These are phyloP conservation scores for Spongispora temasekensis DNA, from an alignment of 1,284 basidiomycete species.

Conservation along the genomic window DNA sequence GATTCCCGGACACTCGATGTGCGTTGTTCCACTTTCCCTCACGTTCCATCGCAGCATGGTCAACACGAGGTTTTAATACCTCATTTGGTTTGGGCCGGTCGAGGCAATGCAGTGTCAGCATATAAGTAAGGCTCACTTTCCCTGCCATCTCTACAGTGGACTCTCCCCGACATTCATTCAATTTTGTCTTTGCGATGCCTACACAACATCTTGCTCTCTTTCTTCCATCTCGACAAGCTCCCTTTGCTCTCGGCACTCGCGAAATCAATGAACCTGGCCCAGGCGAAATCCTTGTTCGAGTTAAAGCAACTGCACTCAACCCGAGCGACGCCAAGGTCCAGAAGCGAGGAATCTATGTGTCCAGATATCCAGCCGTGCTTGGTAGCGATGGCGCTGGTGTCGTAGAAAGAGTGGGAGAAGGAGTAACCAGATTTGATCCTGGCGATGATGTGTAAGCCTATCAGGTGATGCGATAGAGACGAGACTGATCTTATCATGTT, in stretches of 20 bases:
- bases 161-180: constrained; percentile 9
- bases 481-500: constrained; percentile 22
- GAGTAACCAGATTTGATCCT: constrained; percentile 48
- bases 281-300: constrained; percentile 43
- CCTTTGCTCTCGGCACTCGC: constrained; percentile 27
- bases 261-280: constrained; percentile 42
- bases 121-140: constrained; percentile 30
- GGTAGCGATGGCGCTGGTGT: constrained; percentile 62
- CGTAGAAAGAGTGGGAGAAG: constrained; percentile 54
- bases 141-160: constrained; percentile 22
- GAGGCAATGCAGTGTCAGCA: constrained; percentile 33
- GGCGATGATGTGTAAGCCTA: constrained; percentile 58
- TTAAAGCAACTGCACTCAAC: constrained; percentile 45
- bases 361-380: constrained; percentile 45
- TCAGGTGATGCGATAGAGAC: constrained; percentile 7
- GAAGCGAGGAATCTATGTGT: constrained; percentile 33
- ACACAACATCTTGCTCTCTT: constrained; percentile 31
- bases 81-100: constrained; percentile 23
- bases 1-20: constrained; percentile 30
- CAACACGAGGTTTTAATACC: constrained; percentile 38
- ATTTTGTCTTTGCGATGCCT: constrained; percentile 21
- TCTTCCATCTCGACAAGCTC: constrained; percentile 33
- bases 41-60: constrained; percentile 33
- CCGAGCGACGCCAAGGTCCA: constrained; percentile 43
- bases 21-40: constrained; percentile 26